phyloP scores from a whole-genome alignment of 1,284 basidiomycete species.

The Cutaneotrichosporon mucoides region DNA sequence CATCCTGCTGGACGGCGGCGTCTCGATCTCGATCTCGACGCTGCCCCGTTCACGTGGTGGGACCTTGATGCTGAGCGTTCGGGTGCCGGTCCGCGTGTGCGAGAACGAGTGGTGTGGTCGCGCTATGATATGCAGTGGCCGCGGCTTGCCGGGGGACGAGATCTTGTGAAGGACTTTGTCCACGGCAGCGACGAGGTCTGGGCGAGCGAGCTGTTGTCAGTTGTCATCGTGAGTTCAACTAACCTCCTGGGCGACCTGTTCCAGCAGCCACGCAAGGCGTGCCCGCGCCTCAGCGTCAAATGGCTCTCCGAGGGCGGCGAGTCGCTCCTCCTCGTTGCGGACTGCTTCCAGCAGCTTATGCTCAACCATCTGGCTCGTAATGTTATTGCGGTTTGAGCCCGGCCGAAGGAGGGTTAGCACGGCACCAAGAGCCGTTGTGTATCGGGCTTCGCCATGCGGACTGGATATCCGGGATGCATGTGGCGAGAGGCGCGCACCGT shows the following conservation, averaged over 20 bases:
- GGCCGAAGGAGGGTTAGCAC: slow-evolving; percentile 6
- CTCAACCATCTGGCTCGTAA: slow-evolving; percentile 1
- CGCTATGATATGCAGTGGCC: not conserved
- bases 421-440: slow-evolving; percentile 2
- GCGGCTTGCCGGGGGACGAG: not conserved
- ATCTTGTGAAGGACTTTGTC: not conserved
- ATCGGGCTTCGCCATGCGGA: not conserved
- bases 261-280: slow-evolving; percentile 14
- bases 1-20: not conserved
- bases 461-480: not conserved
- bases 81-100: not conserved
- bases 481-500: slow-evolving; percentile 15
- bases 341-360: slow-evolving; percentile 1
- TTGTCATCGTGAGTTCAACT: not conserved
- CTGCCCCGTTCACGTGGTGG: not conserved
- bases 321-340: slow-evolving; percentile 7
- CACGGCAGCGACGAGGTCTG: slow-evolving; percentile 9
- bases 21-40: not conserved
- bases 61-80: not conserved
- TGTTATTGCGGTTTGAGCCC: not conserved
- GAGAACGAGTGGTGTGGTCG: not conserved
- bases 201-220: slow-evolving; percentile 11
- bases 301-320: not conserved
- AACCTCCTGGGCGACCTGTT: slow-evolving; percentile 15
- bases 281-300: slow-evolving; percentile 11